Evolutionary conservation across 2,329 filamentous ascomycete genomes (phyloP), one percentile per base, ranked within the genome.

Genomic region (Cladosporium oxysporum): DNA sequence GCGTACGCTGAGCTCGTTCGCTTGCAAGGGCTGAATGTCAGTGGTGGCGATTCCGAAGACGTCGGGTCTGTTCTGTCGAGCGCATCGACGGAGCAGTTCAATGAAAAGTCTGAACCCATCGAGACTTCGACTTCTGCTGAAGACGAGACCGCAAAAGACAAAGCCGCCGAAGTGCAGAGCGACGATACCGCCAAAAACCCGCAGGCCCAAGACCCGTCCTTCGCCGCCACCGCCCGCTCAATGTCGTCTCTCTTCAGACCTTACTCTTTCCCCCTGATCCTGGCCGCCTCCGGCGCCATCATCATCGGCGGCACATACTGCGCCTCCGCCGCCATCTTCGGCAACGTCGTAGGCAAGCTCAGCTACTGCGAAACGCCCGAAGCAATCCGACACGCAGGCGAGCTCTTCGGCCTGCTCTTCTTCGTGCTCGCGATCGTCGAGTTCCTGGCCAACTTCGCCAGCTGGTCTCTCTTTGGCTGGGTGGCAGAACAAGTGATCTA

Each of bases 401-500:
- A 44, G 47, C 82, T 89, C 68, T 87, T 84, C 41, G 84, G 84
- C 0, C 79, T 86, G 3, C 79, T 89, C 72, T 85, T 87, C 75
- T 88, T 89, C 72, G 81, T 88, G 69, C 79, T 89, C 2, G 87
- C 85, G 2, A 80, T 84, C 41, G 79, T 88, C 26, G 86, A 87
- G 67, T 83, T 89, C 71, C 80, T 87, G n/a, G 86, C 85, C 69
- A 90, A 91, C 68, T 77, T 87, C 5, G 79, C 83, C 37, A 88
- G 86, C 69, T 86, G 86, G 82, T 80, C 82, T 1, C 77, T 79
- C 2, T 88, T 88, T 68, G 86, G 86, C 1, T 79, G 82, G 66
- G 79, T 87, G 0, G 85, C 89, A 0, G 89, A 92, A 73, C 86
- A 88, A 68, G 78, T 90, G 1, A 80, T 91, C 1, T 88, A 87